Evolutionary conservation across 2,329 filamentous ascomycete genomes (phyloP).

Genomic region (Xylaria digitata): DNA sequence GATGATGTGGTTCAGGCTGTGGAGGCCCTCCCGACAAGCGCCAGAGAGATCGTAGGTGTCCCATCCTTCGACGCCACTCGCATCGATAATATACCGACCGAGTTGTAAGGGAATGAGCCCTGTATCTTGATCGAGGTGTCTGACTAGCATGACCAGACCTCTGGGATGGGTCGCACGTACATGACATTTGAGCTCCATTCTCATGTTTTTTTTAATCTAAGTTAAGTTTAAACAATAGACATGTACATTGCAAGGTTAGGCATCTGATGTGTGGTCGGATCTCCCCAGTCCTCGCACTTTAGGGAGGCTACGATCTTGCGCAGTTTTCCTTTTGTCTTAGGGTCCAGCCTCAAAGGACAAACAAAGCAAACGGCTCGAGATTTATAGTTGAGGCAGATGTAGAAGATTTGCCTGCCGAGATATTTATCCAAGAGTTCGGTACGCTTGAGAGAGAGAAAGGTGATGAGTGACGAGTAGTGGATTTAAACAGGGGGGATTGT

Average conservation of each 20-base stretch:
- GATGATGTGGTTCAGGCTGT: neutral
- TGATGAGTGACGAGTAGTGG: too few relatives aligned
- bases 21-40: neutral
- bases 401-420: too few relatives aligned
- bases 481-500: too few relatives aligned
- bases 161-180: neutral
- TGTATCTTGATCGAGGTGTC: neutral
- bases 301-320: neutral
- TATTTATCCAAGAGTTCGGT: too few relatives aligned
- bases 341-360: too few relatives aligned
- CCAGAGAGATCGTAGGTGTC: neutral
- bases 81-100: neutral
- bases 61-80: neutral
- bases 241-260: neutral
- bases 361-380: too few relatives aligned
- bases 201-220: neutral
- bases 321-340: too few relatives aligned
- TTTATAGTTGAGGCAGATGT: too few relatives aligned
- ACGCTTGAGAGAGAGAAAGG: too few relatives aligned
- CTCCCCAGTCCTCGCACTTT: neutral
- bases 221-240: neutral
- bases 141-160: neutral
- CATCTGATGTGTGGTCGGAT: neutral
- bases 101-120: neutral
- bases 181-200: neutral